A percentile compares a stretch with the other conserved stretches of the same genome.
phyloP scores from a whole-genome alignment of 192 early-diverging fungal species.

The Chytriomyces sp. region DNA sequence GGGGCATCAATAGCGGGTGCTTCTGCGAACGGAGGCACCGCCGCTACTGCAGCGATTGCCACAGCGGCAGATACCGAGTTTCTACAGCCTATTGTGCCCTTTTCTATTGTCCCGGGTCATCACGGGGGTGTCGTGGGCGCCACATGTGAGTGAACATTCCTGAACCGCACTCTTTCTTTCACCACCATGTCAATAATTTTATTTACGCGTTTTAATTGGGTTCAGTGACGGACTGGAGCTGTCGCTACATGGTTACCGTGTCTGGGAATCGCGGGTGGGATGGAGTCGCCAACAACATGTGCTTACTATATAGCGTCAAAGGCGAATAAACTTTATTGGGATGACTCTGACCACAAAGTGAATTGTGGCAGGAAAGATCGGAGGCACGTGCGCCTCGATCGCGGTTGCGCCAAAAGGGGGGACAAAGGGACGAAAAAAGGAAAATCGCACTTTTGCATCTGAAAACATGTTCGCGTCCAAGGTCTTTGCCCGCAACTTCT shows the following conservation, averaged over 20 bases:
- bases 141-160: slow-evolving; percentile 66
- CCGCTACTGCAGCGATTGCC: neutral
- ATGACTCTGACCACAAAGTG: neutral
- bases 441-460: neutral
- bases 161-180: too few species aligned
- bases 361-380: too few species aligned
- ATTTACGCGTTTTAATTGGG: neutral
- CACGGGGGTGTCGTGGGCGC: slow-evolving; percentile 83
- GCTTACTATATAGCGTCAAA: slow-evolving; percentile 82
- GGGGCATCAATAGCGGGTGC: too few species aligned
- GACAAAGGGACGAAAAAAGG: neutral
- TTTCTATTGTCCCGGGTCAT: slow-evolving; percentile 92
- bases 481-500: slow-evolving; percentile 56
- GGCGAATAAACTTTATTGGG: neutral
- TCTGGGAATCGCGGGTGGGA: slow-evolving; percentile 98
- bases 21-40: neutral
- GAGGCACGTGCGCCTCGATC: too few species aligned
- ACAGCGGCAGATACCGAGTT: slow-evolving; percentile 30
- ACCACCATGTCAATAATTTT: too few species aligned
- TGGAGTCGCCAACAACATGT: slow-evolving; percentile 77
- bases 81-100: slow-evolving; percentile 63
- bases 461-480: slow-evolving; percentile 42
- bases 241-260: slow-evolving; percentile 84
- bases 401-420: too few species aligned
- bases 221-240: slow-evolving; percentile 55